phyloP scores from a whole-genome alignment of 2,329 filamentous ascomycete species.

The Hymenoscyphus scutula region DNA sequence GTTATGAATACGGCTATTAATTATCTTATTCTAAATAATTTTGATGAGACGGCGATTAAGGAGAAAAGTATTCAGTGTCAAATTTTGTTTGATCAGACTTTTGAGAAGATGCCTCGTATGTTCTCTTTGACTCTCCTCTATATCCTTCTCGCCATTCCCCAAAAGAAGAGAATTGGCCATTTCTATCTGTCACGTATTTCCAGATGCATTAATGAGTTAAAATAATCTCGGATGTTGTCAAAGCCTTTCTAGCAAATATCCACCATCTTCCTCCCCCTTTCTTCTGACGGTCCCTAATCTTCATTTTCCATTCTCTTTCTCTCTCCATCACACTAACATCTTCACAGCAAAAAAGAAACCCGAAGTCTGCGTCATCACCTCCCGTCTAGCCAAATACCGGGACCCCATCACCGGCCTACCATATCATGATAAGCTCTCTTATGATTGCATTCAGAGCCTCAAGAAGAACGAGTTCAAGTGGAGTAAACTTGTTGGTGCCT shows the following conservation, averaged over 20 bases:
- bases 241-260: too few species aligned
- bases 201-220: not conserved
- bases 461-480: conserved; percentile 73
- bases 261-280: too few species aligned
- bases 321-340: conserved; percentile 23
- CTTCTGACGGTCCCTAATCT: too few species aligned
- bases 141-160: not conserved
- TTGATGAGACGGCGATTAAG: conserved; percentile 48
- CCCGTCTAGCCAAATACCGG: conserved; percentile 72
- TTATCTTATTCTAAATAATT: conserved; percentile 57
- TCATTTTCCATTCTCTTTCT: too few species aligned
- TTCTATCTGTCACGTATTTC: not conserved
- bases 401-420: conserved; percentile 82
- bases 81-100: conserved; percentile 53
- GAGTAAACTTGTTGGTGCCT: conserved; percentile 78
- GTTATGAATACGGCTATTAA: conserved; percentile 54
- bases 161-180: not conserved
- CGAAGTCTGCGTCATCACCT: conserved; percentile 77
- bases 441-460: conserved; percentile 76
- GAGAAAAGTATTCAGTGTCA: conserved; percentile 54
- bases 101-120: conserved; percentile 47
- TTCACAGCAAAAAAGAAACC: conserved; percentile 17
- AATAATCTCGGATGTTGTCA: too few species aligned
- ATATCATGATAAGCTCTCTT: conserved; percentile 77
- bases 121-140: conserved; percentile 13